Conservation (phyloP, 805 yeast species). For the Candida adriatica region DNA sequence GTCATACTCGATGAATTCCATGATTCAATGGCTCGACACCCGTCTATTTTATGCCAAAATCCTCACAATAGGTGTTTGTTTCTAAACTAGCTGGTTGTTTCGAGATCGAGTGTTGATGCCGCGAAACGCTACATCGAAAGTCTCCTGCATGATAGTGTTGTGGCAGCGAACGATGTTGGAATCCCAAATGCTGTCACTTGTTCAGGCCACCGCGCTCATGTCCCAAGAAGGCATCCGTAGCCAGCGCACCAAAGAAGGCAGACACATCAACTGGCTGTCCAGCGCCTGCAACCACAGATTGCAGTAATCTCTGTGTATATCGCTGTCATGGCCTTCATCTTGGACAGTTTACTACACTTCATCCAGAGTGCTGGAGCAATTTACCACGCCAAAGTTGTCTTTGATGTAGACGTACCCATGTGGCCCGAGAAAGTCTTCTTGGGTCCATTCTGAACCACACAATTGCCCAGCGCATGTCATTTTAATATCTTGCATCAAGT, state of each 20-base stretch:
- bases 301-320: conserved; percentile 36
- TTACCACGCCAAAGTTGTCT: conserved; percentile 48
- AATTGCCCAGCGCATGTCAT: conserved; percentile 51
- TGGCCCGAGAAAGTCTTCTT: conserved; percentile 54
- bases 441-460: conserved; percentile 56
- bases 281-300: conserved; percentile 10
- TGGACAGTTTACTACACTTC: conserved; percentile 39
- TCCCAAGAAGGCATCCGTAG: conserved; percentile 61
- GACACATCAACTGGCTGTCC: conserved; percentile 43
- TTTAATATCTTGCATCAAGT: conserved; percentile 42
- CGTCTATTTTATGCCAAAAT: background rate
- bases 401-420: conserved; percentile 48
- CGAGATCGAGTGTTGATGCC: too few species aligned
- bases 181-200: too few species aligned
- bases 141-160: too few species aligned
- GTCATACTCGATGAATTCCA: conserved; percentile 24
- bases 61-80: background rate
- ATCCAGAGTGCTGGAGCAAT: conserved; percentile 51
- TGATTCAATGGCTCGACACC: conserved; percentile 1
- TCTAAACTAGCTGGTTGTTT: background rate
- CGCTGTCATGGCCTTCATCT: conserved; percentile 34
- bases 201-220: conserved; percentile 55
- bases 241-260: conserved; percentile 59
- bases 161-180: too few species aligned
- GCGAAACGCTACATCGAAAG: too few species aligned